phyloP scores from a whole-genome alignment of 1,284 basidiomycete species.

The Microbotryomycetes sp. region DNA sequence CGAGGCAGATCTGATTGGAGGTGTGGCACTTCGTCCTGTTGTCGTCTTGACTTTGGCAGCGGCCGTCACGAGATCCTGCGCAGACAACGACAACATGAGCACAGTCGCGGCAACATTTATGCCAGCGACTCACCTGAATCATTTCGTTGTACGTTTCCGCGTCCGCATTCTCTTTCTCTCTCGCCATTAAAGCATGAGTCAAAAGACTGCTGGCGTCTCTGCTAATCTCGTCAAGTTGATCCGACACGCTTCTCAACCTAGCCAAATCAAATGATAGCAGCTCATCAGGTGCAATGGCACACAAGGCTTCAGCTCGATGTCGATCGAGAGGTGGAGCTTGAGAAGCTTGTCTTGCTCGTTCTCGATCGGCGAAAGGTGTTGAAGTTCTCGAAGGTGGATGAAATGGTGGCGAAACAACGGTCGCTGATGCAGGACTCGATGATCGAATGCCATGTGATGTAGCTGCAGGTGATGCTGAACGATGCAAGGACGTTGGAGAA shows the following conservation, averaged over 20 bases:
- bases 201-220: slow-evolving; percentile 29
- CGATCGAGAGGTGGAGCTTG: slow-evolving; percentile 16
- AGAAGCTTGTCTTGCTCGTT: background rate
- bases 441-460: background rate
- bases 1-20: background rate
- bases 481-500: background rate
- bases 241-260: slow-evolving; percentile 4
- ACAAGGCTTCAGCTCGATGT: slow-evolving; percentile 10
- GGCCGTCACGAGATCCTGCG: slow-evolving; percentile 32
- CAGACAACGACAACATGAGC: background rate
- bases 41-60: slow-evolving; percentile 33
- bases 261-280: slow-evolving; percentile 13
- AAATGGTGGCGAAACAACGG: slow-evolving; percentile 7
- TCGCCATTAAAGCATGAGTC: slow-evolving; percentile 27
- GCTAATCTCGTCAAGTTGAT: slow-evolving; percentile 22
- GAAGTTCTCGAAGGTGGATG: slow-evolving; percentile 10
- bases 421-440: slow-evolving; percentile 10
- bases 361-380: slow-evolving; percentile 10
- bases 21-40: background rate
- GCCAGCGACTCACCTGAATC: slow-evolving; percentile 24
- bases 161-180: slow-evolving; percentile 33
- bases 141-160: slow-evolving; percentile 34
- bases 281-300: slow-evolving; percentile 20
- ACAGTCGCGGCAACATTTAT: background rate
- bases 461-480: background rate